Percentiles rank a stretch among this genome's conserved stretches.
phyloP scores from a whole-genome alignment of 2,329 filamentous ascomycete genomes.

The Allantophomopsis cytisporea region DNA sequence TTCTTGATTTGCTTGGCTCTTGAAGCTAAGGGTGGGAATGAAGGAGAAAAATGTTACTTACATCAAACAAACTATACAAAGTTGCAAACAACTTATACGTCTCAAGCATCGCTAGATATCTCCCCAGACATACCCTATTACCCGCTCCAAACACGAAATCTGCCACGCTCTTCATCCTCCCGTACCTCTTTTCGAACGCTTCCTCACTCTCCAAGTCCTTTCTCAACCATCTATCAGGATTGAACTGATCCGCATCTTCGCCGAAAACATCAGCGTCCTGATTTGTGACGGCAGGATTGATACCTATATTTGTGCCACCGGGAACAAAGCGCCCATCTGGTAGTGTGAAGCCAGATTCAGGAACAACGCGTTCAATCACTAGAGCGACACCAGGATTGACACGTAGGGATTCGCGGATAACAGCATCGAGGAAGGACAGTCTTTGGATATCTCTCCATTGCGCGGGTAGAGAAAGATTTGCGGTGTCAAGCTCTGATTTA shows the following conservation, averaged over 20 bases:
- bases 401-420: too few species aligned
- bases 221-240: background rate
- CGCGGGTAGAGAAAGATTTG: too few species aligned
- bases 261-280: background rate
- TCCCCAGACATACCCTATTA: constrained; percentile 20
- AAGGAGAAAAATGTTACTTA: too few species aligned
- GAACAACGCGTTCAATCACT: background rate
- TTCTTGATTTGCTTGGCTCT: too few species aligned
- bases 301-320: background rate
- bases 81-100: constrained; percentile 16
- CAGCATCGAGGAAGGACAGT: too few species aligned
- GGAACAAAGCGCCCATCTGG: background rate
- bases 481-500: too few species aligned
- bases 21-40: too few species aligned
- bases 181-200: background rate
- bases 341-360: background rate
- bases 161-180: constrained; percentile 1
- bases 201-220: too few species aligned
- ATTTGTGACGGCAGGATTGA: background rate
- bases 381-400: too few species aligned
- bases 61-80: too few species aligned
- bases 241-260: background rate
- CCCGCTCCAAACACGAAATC: constrained; percentile 21
- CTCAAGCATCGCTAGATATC: constrained; percentile 19
- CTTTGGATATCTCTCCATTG: too few species aligned